phyloP scores from a whole-genome alignment of 2,329 filamentous ascomycete species.

The Fusarium decemcellulare region DNA sequence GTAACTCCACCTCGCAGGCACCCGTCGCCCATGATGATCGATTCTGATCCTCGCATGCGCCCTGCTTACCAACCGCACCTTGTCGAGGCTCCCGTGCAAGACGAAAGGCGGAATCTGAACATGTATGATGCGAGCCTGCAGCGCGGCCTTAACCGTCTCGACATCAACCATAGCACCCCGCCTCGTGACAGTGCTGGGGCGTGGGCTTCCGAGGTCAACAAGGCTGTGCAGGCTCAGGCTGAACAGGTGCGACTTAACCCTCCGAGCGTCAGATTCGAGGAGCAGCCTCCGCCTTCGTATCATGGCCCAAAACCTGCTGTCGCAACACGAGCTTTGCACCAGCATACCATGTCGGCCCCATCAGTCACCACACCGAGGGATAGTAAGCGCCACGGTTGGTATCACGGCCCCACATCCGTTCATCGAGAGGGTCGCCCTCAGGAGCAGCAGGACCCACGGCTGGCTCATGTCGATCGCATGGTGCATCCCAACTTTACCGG shows the following conservation, averaged over 20 bases:
- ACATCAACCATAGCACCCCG: conserved; percentile 69
- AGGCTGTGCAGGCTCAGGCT: conserved; percentile 68
- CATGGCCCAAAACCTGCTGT: conserved; percentile 49
- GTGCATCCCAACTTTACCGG: conserved; percentile 69
- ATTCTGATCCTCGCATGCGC: conserved; percentile 63
- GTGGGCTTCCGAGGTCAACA: conserved; percentile 71
- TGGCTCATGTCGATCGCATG: conserved; percentile 68
- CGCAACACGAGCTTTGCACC: conserved; percentile 58
- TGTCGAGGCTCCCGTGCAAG: conserved; percentile 51
- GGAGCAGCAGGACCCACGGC: conserved; percentile 49
- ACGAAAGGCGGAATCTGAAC: conserved; percentile 65
- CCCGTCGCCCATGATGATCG: conserved; percentile 84
- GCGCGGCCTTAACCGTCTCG: conserved; percentile 75
- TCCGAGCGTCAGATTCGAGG: conserved; percentile 69
- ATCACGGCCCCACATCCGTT: conserved; percentile 67
- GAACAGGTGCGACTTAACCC: conserved; percentile 64
- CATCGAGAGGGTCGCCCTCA: conserved; percentile 54
- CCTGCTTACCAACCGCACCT: conserved; percentile 45
- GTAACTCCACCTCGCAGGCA: conserved; percentile 74
- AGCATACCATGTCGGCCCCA: conserved; percentile 73
- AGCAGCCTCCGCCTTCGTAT: conserved; percentile 57
- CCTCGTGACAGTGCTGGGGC: conserved; percentile 66
- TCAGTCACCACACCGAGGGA: conserved; percentile 69
- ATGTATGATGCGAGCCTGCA: conserved; percentile 78
- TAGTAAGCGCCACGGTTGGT: conserved; percentile 80